Percentiles rank a stretch among this genome's conserved stretches.
Evolutionary conservation across 129 eudicot species (phyloP).

Genomic region (Arctium minus): DNA sequence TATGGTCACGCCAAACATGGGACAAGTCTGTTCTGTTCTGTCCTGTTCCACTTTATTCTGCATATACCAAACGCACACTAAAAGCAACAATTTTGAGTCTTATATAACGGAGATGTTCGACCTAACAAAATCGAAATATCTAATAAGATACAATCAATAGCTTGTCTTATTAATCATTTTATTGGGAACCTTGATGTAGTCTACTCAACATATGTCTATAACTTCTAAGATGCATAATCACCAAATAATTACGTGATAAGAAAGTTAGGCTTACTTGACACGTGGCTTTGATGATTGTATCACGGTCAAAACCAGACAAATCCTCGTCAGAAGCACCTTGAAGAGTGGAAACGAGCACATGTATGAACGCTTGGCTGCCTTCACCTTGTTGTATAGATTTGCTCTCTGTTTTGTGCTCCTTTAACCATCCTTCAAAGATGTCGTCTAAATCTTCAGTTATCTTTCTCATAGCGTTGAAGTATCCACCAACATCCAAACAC

Average conservation of each 20-base stretch:
- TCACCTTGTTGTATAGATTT: not conserved
- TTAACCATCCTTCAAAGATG: constrained; percentile 4
- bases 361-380: constrained; percentile 14
- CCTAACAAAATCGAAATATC: too few species aligned
- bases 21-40: too few species aligned
- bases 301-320: not conserved
- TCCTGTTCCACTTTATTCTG: too few species aligned
- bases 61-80: too few species aligned
- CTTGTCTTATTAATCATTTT: too few species aligned
- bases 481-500: constrained; percentile 15
- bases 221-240: not conserved
- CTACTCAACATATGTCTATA: not conserved
- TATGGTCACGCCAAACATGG: too few species aligned
- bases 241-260: not conserved
- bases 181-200: too few species aligned
- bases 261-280: constrained; percentile 6
- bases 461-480: not conserved
- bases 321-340: constrained; percentile 6
- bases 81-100: too few species aligned
- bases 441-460: not conserved
- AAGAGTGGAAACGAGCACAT: constrained; percentile 9
- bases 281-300: constrained; percentile 20
- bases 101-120: too few species aligned
- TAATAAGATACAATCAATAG: too few species aligned
- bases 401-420: not conserved